phyloP scores from a whole-genome alignment of 805 yeast species.

The Candida schatavii region DNA sequence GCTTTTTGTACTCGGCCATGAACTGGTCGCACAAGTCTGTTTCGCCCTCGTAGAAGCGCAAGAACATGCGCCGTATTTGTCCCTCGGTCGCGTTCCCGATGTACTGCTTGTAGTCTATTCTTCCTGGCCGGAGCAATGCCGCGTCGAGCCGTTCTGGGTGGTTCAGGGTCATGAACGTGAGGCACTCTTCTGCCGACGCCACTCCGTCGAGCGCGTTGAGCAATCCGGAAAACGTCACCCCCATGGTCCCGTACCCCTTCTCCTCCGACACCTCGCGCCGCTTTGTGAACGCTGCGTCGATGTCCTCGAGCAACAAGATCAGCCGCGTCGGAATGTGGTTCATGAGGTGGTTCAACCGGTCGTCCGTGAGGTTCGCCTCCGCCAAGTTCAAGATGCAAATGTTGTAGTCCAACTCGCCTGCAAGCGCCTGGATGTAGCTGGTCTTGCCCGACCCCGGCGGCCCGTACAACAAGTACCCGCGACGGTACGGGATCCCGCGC shows the following conservation, averaged over 20 bases:
- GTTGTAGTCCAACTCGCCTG: constrained; percentile 93
- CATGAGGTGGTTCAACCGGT: constrained; percentile 90
- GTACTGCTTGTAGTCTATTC: constrained; percentile 81
- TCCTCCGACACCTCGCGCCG: constrained; percentile 69
- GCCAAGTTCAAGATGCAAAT: constrained; percentile 90
- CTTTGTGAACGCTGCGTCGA: constrained; percentile 91
- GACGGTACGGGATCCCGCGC: constrained; percentile 95
- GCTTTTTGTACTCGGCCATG: constrained; percentile 35
- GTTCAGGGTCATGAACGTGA: constrained; percentile 97
- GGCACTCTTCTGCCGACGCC: constrained; percentile 93
- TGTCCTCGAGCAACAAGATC: constrained; percentile 81
- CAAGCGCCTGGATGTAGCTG: constrained; percentile 91
- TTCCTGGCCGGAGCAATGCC: constrained; percentile 90
- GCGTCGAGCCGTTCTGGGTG: constrained; percentile 94
- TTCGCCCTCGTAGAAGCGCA: constrained; percentile 76
- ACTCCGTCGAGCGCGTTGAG: constrained; percentile 96
- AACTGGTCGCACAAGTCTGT: constrained; percentile 51
- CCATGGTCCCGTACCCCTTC: constrained; percentile 67
- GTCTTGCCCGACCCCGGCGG: constrained; percentile 99
- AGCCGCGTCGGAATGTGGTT: constrained; percentile 92
- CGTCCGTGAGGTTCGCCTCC: constrained; percentile 91
- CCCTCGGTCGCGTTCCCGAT: constrained; percentile 83
- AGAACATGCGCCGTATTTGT: constrained; percentile 82
- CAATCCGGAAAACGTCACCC: constrained; percentile 93
- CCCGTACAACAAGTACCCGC: constrained; percentile 92